phyloP scores from a whole-genome alignment of 768 basidiomycete genomes.

The Agaricus subrufescens region DNA sequence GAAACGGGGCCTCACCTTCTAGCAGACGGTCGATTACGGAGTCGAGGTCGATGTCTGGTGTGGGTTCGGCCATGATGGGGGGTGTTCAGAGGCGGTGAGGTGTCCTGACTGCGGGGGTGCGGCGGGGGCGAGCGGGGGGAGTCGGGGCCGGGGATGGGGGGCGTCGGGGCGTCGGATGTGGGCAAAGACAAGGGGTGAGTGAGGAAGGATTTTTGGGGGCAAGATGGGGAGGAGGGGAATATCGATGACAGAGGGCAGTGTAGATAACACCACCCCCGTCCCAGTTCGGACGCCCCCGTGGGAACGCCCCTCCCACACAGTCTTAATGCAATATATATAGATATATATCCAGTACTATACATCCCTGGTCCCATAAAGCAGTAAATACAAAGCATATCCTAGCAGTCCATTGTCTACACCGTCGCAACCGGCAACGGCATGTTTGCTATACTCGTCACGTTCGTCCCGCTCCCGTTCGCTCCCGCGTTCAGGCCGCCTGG shows the following conservation, averaged over 20 bases:
- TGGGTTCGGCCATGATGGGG: slow-evolving; percentile 64
- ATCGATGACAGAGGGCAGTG: slow-evolving; percentile 43
- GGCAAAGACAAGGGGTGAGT: slow-evolving; percentile 5
- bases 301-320: slow-evolving; percentile 21
- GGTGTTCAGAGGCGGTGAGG: slow-evolving; percentile 9
- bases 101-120: slow-evolving; percentile 14
- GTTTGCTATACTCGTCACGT: background rate
- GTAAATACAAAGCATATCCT: background rate
- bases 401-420: background rate
- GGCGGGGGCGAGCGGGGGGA: slow-evolving; percentile 6
- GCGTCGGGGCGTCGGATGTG: background rate
- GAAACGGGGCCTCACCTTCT: slow-evolving; percentile 63
- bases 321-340: slow-evolving; percentile 4
- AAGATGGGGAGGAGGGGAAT: slow-evolving; percentile 21
- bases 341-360: background rate
- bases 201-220: slow-evolving; percentile 9
- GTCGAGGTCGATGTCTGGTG: slow-evolving; percentile 96
- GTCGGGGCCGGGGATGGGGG: slow-evolving; percentile 7
- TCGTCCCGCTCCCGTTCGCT: background rate
- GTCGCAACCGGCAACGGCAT: background rate
- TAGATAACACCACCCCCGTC: slow-evolving; percentile 35
- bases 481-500: background rate
- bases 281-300: slow-evolving; percentile 35
- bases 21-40: slow-evolving; percentile 97
- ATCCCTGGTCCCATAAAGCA: background rate